These are phyloP conservation scores for Sutorius australiensis DNA, from an alignment of 768 basidiomycete species.

Conservation along the genomic window DNA sequence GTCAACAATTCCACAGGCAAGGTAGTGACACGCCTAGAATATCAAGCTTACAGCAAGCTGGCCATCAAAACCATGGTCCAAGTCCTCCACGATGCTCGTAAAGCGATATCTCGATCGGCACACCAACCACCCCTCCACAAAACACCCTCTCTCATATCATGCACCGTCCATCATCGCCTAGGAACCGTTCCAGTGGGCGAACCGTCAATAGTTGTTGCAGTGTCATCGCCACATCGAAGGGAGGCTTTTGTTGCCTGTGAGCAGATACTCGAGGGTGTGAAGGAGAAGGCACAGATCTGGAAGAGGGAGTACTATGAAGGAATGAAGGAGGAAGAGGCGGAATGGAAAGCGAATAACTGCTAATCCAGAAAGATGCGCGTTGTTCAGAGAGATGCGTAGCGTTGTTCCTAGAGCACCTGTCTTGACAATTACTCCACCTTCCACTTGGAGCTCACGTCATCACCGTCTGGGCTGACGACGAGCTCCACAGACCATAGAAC, in stretches of 20 bases:
- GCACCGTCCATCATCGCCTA: slow-evolving; percentile 70
- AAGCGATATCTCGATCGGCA: slow-evolving; percentile 41
- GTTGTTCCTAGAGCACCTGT: slow-evolving; percentile 7
- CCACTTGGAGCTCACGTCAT: slow-evolving; percentile 65
- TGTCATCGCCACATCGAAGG: slow-evolving; percentile 78
- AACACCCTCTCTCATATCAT: slow-evolving; percentile 45
- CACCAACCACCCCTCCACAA: slow-evolving; percentile 31
- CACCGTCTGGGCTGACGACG: slow-evolving; percentile 73
- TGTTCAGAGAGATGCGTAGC: slow-evolving; percentile 3
- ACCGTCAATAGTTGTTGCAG: slow-evolving; percentile 81
- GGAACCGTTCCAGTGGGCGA: slow-evolving; percentile 76
- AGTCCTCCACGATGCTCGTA: slow-evolving; percentile 49
- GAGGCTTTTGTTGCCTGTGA: slow-evolving; percentile 81
- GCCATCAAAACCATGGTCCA: slow-evolving; percentile 73
- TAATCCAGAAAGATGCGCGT: slow-evolving; percentile 13
- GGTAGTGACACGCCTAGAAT: slow-evolving; percentile 68
- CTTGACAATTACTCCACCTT: slow-evolving; percentile 53
- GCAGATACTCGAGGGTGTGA: slow-evolving; percentile 81
- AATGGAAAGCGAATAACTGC: slow-evolving; percentile 63
- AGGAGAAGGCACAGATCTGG: slow-evolving; percentile 83
- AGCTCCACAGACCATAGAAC: slow-evolving; percentile 81
- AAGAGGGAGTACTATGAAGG: slow-evolving; percentile 86
- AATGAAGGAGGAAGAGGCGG: slow-evolving; percentile 53
- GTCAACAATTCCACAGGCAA: slow-evolving; percentile 45
- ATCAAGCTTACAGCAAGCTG: slow-evolving; percentile 78